Evolutionary conservation across 345 rosid species (phyloP).

Genomic region (Acer saccharum): DNA sequence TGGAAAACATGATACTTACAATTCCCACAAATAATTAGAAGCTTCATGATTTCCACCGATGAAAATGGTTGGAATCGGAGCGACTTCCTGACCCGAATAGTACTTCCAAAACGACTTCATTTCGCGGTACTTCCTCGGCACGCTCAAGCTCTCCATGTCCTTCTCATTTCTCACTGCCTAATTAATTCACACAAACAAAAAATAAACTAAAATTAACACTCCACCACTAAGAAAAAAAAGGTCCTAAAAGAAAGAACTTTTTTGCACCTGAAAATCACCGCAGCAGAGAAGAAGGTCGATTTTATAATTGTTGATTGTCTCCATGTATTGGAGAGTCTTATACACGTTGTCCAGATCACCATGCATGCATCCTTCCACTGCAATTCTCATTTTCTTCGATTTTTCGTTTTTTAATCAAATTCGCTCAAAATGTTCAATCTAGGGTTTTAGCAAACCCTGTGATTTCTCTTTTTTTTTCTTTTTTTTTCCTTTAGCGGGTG

Average conservation of each 20-base stretch:
- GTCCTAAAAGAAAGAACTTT: neutral
- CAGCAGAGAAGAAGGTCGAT: constrained; percentile 95
- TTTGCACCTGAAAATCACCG: constrained; percentile 87
- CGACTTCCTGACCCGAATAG: constrained; percentile 73
- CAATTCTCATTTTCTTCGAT: constrained; percentile 67
- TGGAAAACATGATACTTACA: constrained; percentile 44
- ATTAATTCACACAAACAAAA: neutral
- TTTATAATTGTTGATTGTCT: constrained; percentile 55
- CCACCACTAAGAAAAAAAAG: neutral
- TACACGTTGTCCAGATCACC: constrained; percentile 91
- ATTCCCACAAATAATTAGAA: constrained; percentile 92
- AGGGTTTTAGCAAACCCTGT: constrained; percentile 5
- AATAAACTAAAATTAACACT: neutral
- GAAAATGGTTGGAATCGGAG: constrained; percentile 89
- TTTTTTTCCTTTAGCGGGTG: neutral
- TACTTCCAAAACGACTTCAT: constrained; percentile 97
- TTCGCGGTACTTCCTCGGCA: constrained; percentile 68
- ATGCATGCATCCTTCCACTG: constrained; percentile 97
- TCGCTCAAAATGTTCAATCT: neutral
- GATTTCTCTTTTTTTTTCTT: neutral
- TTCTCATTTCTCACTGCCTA: constrained; percentile 85
- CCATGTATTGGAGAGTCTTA: constrained; percentile 59
- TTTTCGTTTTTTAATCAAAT: neutral
- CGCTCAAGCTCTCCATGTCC: constrained; percentile 82
- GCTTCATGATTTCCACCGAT: constrained; percentile 99